Base-by-base conservation (phyloP, 139 green algal species). In the Haematococcus lacustris region DNA sequence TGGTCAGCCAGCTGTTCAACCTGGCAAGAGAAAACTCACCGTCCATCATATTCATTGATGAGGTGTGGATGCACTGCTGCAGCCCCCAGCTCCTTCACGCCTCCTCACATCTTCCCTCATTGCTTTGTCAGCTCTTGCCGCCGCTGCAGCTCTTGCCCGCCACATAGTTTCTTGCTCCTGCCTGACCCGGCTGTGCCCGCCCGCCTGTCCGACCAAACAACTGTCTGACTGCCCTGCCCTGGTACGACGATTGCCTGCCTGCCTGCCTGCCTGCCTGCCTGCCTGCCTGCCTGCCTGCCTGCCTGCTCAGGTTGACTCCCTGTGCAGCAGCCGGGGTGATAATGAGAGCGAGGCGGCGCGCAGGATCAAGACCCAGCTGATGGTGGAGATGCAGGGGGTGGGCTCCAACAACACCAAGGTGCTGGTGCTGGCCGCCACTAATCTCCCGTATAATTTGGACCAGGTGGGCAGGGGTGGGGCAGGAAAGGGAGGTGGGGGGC, bases 11-110 rank as follows among this genome's bases (percentile, higher is more conserved):
- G 75, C 87, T 99, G 41, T 99, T 99, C 77, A 57, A 76, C 28
- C 86, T 98, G 75, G 96, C 96, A 23, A 76, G 93, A 0, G 93
- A 98, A 62, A 93, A 90, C 32, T 81, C 94, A 4, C 96, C 96
- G 7, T 92, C 89, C 68, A 99, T 99, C 79, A 96, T 99, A 73
- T 99, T 99, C 87, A 97, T 99, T 71, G 96, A 99, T 71, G 96
- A 99, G 87, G 91, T 97, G 75, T 63, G 70, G 4, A 64, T 30
- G 9, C 21, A 39, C 30, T 38, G 59, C 59, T 40, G 59, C 53
- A 63, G 43, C 50, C n/a, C n/a, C n/a, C n/a, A n/a, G n/a, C n/a
- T n/a, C n/a, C n/a, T n/a, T n/a, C n/a, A n/a, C n/a, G n/a, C n/a
- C n/a, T n/a, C n/a, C n/a, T n/a, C n/a, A n/a, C n/a, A n/a, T n/a